Evolutionary conservation across 2,329 filamentous ascomycete species (phyloP).

Genomic region (Fusarium dimerum): DNA sequence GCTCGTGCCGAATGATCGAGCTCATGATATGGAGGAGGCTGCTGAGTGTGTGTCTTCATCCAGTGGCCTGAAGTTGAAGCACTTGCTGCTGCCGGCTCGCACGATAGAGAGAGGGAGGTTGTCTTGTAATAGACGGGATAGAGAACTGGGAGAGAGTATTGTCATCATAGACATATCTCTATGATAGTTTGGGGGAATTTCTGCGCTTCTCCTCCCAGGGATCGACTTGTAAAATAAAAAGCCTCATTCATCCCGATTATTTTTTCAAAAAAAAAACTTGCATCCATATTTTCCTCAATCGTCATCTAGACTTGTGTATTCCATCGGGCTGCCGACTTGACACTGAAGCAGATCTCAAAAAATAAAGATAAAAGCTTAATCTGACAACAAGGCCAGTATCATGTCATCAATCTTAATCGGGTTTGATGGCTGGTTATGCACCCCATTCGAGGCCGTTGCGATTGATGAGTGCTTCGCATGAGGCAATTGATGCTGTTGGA

Average conservation of each 20-base stretch:
- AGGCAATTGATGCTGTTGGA: constrained; percentile 30
- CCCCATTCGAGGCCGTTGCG: constrained; percentile 10
- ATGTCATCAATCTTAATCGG: constrained; percentile 21
- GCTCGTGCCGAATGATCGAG: constrained; percentile 40
- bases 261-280: constrained; percentile 23
- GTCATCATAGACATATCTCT: constrained; percentile 33
- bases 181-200: constrained; percentile 38
- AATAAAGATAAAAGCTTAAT: neutral
- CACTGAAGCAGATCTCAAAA: constrained; percentile 1
- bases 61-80: constrained; percentile 28
- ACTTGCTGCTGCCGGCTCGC: constrained; percentile 32
- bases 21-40: constrained; percentile 33
- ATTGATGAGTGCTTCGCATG: constrained; percentile 15
- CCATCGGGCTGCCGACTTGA: constrained; percentile 1
- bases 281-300: constrained; percentile 33
- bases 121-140: constrained; percentile 45
- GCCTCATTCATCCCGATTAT: constrained; percentile 42
- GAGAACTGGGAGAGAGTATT: constrained; percentile 38
- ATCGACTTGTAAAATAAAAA: constrained; percentile 47
- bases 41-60: constrained; percentile 28
- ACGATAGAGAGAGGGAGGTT: constrained; percentile 36
- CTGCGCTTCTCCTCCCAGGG: constrained; percentile 36
- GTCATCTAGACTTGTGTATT: neutral
- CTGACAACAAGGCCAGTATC: too few relatives aligned
- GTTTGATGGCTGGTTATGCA: constrained; percentile 17